These are phyloP conservation scores for Fusarium stilboides DNA, from an alignment of 2,329 filamentous ascomycete species.

Conservation along the genomic window DNA sequence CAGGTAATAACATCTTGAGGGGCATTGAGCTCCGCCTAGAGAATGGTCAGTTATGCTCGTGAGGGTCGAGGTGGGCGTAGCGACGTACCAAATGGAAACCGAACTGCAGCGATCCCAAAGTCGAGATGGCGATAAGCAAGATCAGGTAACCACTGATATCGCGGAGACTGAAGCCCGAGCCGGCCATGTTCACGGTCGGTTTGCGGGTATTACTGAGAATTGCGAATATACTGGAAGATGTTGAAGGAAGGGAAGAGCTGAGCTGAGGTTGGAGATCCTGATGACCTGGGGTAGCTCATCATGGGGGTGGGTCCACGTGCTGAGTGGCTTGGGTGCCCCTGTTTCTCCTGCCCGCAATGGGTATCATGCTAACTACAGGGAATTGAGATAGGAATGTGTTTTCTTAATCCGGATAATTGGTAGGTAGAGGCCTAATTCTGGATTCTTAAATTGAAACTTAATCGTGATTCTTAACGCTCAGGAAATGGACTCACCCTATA, in stretches of 20 bases:
- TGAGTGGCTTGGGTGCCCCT: conserved; percentile 34
- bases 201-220: background rate
- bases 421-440: too few relatives aligned
- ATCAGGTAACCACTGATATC: conserved; percentile 83
- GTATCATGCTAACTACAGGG: background rate
- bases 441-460: too few relatives aligned
- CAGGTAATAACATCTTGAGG: conserved; percentile 96
- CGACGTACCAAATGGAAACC: conserved; percentile 87
- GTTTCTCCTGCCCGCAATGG: conserved; percentile 3
- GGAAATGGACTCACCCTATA: too few relatives aligned
- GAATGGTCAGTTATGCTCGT: conserved; percentile 18
- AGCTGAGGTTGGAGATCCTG: conserved; percentile 12
- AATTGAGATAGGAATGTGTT: conserved; percentile 14
- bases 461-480: too few relatives aligned
- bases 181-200: conserved; percentile 51
- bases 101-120: conserved; percentile 91
- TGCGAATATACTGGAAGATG: conserved; percentile 4
- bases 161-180: conserved; percentile 51
- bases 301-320: conserved; percentile 41
- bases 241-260: background rate
- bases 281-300: conserved; percentile 28
- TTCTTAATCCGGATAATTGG: background rate
- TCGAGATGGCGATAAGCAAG: conserved; percentile 81
- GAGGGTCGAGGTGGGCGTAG: conserved; percentile 3
- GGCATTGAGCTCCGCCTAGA: conserved; percentile 89